A percentile compares a stretch with the other conserved stretches of the same genome.
These are phyloP conservation scores for Hanseniaspora thailandica DNA, from an alignment of 805 yeast genomes.

Conservation along the genomic window DNA sequence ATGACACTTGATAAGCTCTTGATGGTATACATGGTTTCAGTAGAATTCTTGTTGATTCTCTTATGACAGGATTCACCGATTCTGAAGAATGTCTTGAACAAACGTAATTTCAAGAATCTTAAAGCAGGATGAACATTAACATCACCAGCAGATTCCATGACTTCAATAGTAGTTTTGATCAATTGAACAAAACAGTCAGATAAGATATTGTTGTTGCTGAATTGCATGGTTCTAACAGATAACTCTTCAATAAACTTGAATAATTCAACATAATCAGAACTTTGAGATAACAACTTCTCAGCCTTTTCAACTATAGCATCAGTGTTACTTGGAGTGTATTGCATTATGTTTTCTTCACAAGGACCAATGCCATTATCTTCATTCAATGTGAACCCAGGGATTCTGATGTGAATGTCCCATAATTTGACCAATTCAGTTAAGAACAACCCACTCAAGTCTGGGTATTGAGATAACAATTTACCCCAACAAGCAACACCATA, in stretches of 20 bases:
- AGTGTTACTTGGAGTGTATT: constrained; percentile 74
- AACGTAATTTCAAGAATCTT: background rate
- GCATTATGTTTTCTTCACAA: constrained; percentile 68
- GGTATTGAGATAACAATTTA: constrained; percentile 57
- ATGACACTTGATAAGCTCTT: background rate
- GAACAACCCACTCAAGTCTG: constrained; percentile 45
- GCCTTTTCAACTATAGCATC: constrained; percentile 44
- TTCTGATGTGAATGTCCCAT: constrained; percentile 42
- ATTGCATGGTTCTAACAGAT: constrained; percentile 2
- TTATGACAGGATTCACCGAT: constrained; percentile 5
- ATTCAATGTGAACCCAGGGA: constrained; percentile 46
- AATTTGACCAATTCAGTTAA: constrained; percentile 67
- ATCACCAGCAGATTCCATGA: background rate
- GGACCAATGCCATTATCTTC: constrained; percentile 40
- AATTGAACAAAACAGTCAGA: constrained; percentile 9
- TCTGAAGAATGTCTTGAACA: constrained; percentile 1
- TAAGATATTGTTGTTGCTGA: background rate
- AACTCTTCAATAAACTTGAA: constrained; percentile 7
- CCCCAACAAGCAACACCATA: constrained; percentile 67
- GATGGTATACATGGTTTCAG: constrained; percentile 1
- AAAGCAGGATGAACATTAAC: constrained; percentile 8
- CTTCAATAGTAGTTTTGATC: background rate
- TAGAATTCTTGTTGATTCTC: background rate
- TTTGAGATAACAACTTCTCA: constrained; percentile 17
- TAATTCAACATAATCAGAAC: constrained; percentile 2